phyloP scores from a whole-genome alignment of 2,329 filamentous ascomycete species.

The Chalaropsis ovoidea region DNA sequence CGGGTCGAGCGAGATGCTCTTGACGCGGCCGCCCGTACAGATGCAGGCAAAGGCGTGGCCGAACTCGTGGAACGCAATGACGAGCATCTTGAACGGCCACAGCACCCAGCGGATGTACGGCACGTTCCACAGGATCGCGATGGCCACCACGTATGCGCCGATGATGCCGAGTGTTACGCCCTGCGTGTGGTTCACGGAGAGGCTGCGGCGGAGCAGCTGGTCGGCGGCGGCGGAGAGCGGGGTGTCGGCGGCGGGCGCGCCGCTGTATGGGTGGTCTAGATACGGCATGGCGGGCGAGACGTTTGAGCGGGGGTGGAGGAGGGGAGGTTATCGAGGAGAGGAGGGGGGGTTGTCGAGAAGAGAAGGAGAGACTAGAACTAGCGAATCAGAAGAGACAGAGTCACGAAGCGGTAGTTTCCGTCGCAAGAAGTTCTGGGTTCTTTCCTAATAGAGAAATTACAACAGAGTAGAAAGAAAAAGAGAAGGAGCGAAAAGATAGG shows the following conservation, averaged over 20 bases:
- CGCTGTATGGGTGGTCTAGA: slow-evolving; percentile 15
- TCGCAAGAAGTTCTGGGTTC: not conserved
- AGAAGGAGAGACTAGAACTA: not conserved
- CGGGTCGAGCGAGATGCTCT: slow-evolving; percentile 48
- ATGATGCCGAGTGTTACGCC: slow-evolving; percentile 62
- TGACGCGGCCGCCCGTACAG: slow-evolving; percentile 61
- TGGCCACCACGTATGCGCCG: slow-evolving; percentile 59
- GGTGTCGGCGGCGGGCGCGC: slow-evolving; percentile 7
- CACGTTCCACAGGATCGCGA: slow-evolving; percentile 69
- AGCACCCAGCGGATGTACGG: slow-evolving; percentile 64
- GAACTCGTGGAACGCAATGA: slow-evolving; percentile 75
- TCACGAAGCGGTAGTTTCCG: not conserved
- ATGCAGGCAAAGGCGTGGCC: slow-evolving; percentile 64
- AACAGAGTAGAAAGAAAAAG: too few relatives aligned
- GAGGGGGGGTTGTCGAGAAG: not conserved
- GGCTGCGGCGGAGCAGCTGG: slow-evolving; percentile 20
- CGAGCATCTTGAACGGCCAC: slow-evolving; percentile 83
- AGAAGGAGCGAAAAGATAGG: not conserved
- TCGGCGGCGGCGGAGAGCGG: not conserved
- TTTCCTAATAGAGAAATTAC: not conserved
- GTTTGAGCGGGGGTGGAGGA: not conserved
- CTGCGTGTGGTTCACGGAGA: slow-evolving; percentile 45
- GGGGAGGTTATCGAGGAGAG: not conserved
- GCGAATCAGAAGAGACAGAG: not conserved
- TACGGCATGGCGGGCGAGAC: slow-evolving; percentile 12